Conservation (phyloP, 2,329 filamentous ascomycete species). For the Didymosphaeria variabile region DNA sequence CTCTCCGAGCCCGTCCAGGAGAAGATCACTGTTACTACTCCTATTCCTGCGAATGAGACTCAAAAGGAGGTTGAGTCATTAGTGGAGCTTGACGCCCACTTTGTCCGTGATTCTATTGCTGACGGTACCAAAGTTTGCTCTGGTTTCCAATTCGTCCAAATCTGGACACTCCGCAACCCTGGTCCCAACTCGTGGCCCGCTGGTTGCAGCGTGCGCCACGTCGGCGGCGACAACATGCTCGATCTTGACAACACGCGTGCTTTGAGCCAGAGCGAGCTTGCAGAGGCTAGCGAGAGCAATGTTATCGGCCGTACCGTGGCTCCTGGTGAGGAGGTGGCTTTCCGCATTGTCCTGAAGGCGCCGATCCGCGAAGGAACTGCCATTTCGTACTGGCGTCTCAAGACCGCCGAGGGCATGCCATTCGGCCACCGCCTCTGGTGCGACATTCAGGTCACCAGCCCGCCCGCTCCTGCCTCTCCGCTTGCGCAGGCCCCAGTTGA, state of each 20-base stretch:
- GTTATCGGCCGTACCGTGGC: conserved; percentile 73
- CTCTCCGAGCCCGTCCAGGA: conserved; percentile 44
- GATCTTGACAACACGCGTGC: conserved; percentile 83
- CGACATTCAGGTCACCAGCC: conserved; percentile 74
- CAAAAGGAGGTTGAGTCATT: conserved; percentile 19
- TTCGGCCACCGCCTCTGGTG: conserved; percentile 97
- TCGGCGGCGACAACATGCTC: conserved; percentile 96
- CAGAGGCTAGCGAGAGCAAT: conserved; percentile 83
- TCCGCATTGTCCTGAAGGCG: conserved; percentile 85
- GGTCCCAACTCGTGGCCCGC: conserved; percentile 83
- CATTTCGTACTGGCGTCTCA: conserved; percentile 97
- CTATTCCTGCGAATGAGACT: conserved; percentile 16
- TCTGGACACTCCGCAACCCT: conserved; percentile 89
- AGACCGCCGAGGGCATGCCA: conserved; percentile 77
- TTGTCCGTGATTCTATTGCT: conserved; percentile 77
- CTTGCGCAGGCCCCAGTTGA: conserved; percentile 17
- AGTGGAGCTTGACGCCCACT: conserved; percentile 68
- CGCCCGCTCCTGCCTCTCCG: conserved; percentile 23
- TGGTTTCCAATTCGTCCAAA: conserved; percentile 82
- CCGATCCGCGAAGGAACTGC: conserved; percentile 78
- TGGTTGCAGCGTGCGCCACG: conserved; percentile 88
- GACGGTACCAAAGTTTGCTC: conserved; percentile 79
- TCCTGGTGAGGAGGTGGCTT: conserved; percentile 78
- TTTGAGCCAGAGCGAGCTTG: conserved; percentile 78
- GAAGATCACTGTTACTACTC: conserved; percentile 35